Percentiles rank a stretch among this genome's conserved stretches.
phyloP scores from a whole-genome alignment of 805 yeast genomes.

The Scheffersomyces amazonensis region DNA sequence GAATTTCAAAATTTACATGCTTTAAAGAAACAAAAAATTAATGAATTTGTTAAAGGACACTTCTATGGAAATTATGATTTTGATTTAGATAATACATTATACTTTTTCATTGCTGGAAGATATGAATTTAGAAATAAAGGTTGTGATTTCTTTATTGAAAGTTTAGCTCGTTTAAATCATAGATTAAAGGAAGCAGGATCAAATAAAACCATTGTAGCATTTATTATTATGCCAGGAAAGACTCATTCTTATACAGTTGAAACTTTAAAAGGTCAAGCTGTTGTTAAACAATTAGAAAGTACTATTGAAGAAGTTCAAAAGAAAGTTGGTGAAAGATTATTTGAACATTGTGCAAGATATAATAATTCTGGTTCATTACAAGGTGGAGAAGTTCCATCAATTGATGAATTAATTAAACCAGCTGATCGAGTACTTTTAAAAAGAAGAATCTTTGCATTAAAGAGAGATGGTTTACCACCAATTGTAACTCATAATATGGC shows the following conservation, averaged over 20 bases:
- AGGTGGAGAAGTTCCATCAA: slow-evolving; percentile 58
- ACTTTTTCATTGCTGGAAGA: slow-evolving; percentile 95
- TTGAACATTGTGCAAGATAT: slow-evolving; percentile 83
- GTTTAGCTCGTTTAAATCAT: slow-evolving; percentile 89
- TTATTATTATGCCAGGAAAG: slow-evolving; percentile 96
- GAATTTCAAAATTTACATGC: slow-evolving; percentile 98
- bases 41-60: slow-evolving; percentile 94
- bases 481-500: slow-evolving; percentile 96
- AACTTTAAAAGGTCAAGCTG: slow-evolving; percentile 95
- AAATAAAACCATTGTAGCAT: slow-evolving; percentile 91
- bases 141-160: slow-evolving; percentile 90
- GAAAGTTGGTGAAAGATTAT: slow-evolving; percentile 79
- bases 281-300: slow-evolving; percentile 82
- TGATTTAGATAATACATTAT: slow-evolving; percentile 88
- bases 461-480: slow-evolving; percentile 87
- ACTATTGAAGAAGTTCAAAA: slow-evolving; percentile 86
- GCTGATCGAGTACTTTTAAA: slow-evolving; percentile 86
- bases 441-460: slow-evolving; percentile 89
- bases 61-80: slow-evolving; percentile 96
- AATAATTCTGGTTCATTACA: slow-evolving; percentile 45
- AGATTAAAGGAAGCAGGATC: slow-evolving; percentile 77
- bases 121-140: slow-evolving; percentile 97
- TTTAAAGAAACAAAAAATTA: slow-evolving; percentile 81
- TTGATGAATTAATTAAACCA: slow-evolving; percentile 80
- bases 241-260: slow-evolving; percentile 94